These are phyloP conservation scores for Mortierella sp. DNA, from an alignment of 371 early-diverging fungal genomes.

Conservation along the genomic window DNA sequence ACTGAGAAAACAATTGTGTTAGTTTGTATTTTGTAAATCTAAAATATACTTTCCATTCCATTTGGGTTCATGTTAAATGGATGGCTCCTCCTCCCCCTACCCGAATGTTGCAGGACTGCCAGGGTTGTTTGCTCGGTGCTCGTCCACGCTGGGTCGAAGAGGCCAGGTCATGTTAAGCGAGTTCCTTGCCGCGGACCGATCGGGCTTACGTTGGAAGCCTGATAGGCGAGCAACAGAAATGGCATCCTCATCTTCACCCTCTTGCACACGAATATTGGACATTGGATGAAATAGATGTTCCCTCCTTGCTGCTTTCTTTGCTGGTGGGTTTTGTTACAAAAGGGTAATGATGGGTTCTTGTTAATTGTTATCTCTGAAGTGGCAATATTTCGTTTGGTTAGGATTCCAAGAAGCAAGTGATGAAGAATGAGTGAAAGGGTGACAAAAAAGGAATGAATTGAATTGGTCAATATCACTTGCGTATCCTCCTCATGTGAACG, in stretches of 20 bases:
- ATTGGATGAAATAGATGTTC: conserved; percentile 11
- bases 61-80: background rate
- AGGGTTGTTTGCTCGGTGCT: conserved; percentile 19
- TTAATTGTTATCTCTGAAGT: too few species aligned
- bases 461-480: too few species aligned
- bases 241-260: conserved; percentile 56
- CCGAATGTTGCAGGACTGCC: conserved; percentile 15
- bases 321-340: too few species aligned
- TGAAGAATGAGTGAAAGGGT: too few species aligned
- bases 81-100: conserved; percentile 7
- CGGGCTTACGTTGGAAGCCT: conserved; percentile 14
- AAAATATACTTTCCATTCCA: background rate
- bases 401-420: too few species aligned
- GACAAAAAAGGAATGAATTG: too few species aligned
- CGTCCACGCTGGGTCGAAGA: conserved; percentile 29
- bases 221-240: conserved; percentile 32
- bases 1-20: conserved; percentile 3
- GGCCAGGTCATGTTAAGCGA: conserved; percentile 48
- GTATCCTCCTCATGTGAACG: too few species aligned
- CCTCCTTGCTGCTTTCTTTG: background rate
- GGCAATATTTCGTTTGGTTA: too few species aligned
- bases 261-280: conserved; percentile 48
- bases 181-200: conserved; percentile 25
- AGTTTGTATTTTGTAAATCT: background rate
- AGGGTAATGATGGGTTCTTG: too few species aligned